Percentiles rank a stretch among this genome's conserved stretches.
Evolutionary conservation across 805 yeast genomes (phyloP).

Genomic region (Lipomyces lipofer): DNA sequence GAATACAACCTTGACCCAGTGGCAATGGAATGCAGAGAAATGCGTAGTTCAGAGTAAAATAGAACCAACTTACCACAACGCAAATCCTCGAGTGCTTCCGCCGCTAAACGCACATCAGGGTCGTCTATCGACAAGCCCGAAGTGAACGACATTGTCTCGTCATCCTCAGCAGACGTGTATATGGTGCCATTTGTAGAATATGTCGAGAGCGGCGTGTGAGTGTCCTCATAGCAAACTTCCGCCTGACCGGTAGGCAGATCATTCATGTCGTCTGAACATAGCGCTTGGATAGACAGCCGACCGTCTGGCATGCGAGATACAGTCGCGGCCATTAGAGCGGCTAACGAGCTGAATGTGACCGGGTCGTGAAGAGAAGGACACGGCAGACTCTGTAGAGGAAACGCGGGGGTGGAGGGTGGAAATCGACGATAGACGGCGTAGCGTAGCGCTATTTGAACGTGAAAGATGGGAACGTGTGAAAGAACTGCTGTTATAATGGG

Average conservation of each 20-base stretch:
- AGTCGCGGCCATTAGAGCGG: constrained; percentile 5
- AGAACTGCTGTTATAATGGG: no score
- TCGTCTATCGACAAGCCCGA: constrained; percentile 30
- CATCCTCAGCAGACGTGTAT: constrained; percentile 24
- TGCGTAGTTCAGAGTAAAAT: no score
- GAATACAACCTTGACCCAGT: no score
- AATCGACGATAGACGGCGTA: no score
- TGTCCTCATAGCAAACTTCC: not conserved
- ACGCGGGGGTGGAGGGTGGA: no score
- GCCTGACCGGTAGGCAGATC: not conserved
- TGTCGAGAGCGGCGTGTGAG: constrained; percentile 20
- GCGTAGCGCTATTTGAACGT: no score
- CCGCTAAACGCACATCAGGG: constrained; percentile 36
- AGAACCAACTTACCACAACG: constrained; percentile 33
- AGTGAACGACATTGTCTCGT: constrained; percentile 28
- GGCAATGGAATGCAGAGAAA: not conserved
- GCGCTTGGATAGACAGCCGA: constrained; percentile 23
- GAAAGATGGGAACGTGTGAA: no score
- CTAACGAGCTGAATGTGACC: no score
- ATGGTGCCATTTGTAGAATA: constrained; percentile 21
- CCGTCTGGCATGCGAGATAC: constrained; percentile 11
- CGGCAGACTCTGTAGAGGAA: no score
- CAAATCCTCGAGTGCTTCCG: constrained; percentile 36
- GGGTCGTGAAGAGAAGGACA: no score
- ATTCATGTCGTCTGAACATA: constrained; percentile 3